Percentiles rank a stretch among this genome's conserved stretches.
These are phyloP conservation scores for Cotoneaster glaucophyllus DNA, from an alignment of 306 rosid species.

Conservation along the genomic window DNA sequence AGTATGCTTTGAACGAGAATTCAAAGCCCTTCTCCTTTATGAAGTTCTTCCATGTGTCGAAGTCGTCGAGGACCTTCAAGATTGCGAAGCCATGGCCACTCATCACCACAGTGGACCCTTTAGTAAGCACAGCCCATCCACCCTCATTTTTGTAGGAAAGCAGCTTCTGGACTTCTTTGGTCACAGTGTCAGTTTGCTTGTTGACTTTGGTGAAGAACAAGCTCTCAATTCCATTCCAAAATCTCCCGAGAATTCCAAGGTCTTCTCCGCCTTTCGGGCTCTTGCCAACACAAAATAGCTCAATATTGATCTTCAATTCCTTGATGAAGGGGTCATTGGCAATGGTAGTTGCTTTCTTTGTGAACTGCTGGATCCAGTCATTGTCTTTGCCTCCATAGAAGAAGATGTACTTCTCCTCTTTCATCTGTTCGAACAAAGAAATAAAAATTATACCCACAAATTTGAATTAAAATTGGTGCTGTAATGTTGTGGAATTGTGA, in stretches of 20 bases:
- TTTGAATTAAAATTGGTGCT: no score
- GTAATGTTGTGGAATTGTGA: no score
- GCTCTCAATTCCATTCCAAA: constrained; percentile 40
- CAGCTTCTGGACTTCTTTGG: neutral
- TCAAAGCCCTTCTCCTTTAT: constrained; percentile 34
- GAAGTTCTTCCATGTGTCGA: constrained; percentile 36
- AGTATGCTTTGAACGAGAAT: constrained; percentile 12
- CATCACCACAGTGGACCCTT: constrained; percentile 29
- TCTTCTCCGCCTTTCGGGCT: constrained; percentile 18
- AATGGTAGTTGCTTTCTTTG: constrained; percentile 28
- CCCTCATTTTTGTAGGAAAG: constrained; percentile 47
- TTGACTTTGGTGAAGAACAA: neutral
- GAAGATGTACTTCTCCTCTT: constrained; percentile 43
- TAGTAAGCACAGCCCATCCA: constrained; percentile 45
- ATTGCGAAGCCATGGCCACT: constrained; percentile 3
- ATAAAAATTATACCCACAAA: neutral
- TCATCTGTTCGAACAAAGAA: constrained; percentile 18
- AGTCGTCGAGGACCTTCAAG: constrained; percentile 31
- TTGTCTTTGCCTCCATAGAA: constrained; percentile 56
- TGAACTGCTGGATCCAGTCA: constrained; percentile 52
- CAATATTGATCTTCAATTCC: constrained; percentile 34
- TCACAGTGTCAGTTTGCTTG: neutral
- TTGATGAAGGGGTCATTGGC: constrained; percentile 31
- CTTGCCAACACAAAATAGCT: constrained; percentile 30
- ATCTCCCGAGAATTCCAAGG: constrained; percentile 20